phyloP scores from a whole-genome alignment of 192 early-diverging fungal species.

The Thamnidium elegans region DNA sequence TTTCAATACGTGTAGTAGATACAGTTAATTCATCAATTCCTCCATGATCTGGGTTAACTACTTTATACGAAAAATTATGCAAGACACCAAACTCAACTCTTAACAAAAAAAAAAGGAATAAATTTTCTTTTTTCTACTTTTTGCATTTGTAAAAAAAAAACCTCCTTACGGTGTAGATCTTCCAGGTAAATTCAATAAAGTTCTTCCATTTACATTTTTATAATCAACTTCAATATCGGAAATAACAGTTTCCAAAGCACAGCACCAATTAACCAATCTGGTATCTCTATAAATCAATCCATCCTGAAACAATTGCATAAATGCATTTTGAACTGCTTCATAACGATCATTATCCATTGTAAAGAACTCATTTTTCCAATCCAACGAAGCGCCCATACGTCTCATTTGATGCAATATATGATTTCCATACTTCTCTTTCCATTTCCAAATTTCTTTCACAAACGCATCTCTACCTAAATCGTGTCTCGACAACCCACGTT shows the following conservation, averaged over 20 bases:
- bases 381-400: slow-evolving; percentile 80
- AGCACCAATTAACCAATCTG: slow-evolving; percentile 95
- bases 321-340: slow-evolving; percentile 83
- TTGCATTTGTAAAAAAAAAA: neutral
- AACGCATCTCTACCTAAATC: slow-evolving; percentile 86
- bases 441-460: slow-evolving; percentile 81
- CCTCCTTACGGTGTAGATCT: slow-evolving; percentile 57
- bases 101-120: slow-evolving; percentile 36
- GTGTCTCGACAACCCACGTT: slow-evolving; percentile 64
- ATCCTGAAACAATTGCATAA: slow-evolving; percentile 83
- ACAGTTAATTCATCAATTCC: slow-evolving; percentile 72
- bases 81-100: slow-evolving; percentile 95
- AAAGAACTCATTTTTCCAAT: slow-evolving; percentile 85
- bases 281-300: slow-evolving; percentile 91
- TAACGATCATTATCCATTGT: slow-evolving; percentile 83
- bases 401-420: slow-evolving; percentile 81
- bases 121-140: neutral
- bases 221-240: slow-evolving; percentile 91
- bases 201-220: slow-evolving; percentile 43
- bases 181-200: slow-evolving; percentile 74
- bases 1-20: slow-evolving; percentile 96
- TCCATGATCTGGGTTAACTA: slow-evolving; percentile 59
- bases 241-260: slow-evolving; percentile 87
- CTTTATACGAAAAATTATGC: slow-evolving; percentile 82
- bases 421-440: slow-evolving; percentile 76